Evolutionary conservation across 2,329 filamentous ascomycete species (phyloP), one percentile per base, ranked within the genome.

Genomic region (Aureobasidium subglaciale): DNA sequence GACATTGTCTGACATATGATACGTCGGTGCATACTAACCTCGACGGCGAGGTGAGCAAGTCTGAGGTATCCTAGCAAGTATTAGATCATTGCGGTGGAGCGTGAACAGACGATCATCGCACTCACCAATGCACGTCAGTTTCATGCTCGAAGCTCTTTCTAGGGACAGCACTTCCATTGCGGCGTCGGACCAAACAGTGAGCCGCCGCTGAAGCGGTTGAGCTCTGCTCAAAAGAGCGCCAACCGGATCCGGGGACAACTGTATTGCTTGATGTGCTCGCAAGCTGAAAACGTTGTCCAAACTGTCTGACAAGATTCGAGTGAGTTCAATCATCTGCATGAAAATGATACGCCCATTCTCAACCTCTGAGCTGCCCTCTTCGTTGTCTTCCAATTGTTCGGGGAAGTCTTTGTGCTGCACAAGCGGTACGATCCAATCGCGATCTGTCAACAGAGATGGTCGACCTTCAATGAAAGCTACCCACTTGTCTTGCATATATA

Each of bases 21-120:
- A 5, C 68, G 68, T n/a, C 73, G 65, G 57, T 75, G 73, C 5
- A 75, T 61, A 6, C 73, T 74, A 40, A 75, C 74, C 53, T 76
- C 74, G 7, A 74, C 70, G 5, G 73, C 70, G 42, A 75, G 71
- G 58, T 76, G 75, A 6, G 72, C 72, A 18, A 77, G 66, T 42
- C 75, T 72, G 6, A 77, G 66, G 56, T 74, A 75, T 10, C 73
- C 73, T 59, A 65, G 2, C 13, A 13, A 20, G 4, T 18, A n/a
- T 55, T 18, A 55, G 32, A 35, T 6, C 7, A 3, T 13, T 13
- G 24, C 20, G 8, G 8, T 11, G 6, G n/a, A 16, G 11, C 7
- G n/a, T 2, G 3, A 20, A 40, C 13, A 10, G 25, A 18, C n/a
- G 32, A 18, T n/a, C n/a, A n/a, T n/a, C n/a, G n/a, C 24, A 16